phyloP scores from a whole-genome alignment of 2,329 filamentous ascomycete genomes.

The Ascochyta koolunga region DNA sequence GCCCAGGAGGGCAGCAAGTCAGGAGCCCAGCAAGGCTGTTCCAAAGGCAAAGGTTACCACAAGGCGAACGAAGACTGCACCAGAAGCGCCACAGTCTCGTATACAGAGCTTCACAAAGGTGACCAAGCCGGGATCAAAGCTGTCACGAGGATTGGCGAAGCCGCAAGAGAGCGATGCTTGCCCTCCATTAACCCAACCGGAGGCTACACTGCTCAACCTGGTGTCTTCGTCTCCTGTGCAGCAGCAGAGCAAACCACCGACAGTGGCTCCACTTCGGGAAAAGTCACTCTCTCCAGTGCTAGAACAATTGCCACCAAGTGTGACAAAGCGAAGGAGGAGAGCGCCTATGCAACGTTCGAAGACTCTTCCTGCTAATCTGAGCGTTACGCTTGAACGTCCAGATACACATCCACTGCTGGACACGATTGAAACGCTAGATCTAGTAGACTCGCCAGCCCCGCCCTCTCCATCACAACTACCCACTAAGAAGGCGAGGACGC shows the following conservation, averaged over 20 bases:
- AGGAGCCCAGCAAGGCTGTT: constrained; percentile 26
- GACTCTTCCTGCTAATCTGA: constrained; percentile 33
- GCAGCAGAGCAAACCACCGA: background rate
- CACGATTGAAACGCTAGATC: constrained; percentile 37
- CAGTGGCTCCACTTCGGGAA: constrained; percentile 11
- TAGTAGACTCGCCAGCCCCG: constrained; percentile 29
- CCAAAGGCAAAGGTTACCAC: constrained; percentile 28
- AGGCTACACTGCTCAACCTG: constrained; percentile 28
- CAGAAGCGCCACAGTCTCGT: constrained; percentile 26
- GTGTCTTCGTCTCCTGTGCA: constrained; percentile 39
- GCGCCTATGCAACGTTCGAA: constrained; percentile 44
- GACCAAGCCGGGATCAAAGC: constrained; percentile 41
- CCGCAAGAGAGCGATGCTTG: constrained; percentile 11
- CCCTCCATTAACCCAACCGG: background rate
- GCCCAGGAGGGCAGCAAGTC: constrained; percentile 29
- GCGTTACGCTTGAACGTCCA: constrained; percentile 17
- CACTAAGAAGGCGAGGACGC: constrained; percentile 32
- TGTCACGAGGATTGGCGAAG: constrained; percentile 28
- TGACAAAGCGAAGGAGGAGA: constrained; percentile 38
- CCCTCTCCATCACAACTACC: constrained; percentile 34
- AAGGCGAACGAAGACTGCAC: constrained; percentile 30
- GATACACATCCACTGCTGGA: constrained; percentile 23
- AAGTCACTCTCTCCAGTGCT: constrained; percentile 27
- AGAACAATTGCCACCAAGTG: constrained; percentile 35
- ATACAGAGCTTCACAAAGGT: constrained; percentile 44